Conservation (phyloP, 768 basidiomycete species). For the Xerocomus potaroensis region DNA sequence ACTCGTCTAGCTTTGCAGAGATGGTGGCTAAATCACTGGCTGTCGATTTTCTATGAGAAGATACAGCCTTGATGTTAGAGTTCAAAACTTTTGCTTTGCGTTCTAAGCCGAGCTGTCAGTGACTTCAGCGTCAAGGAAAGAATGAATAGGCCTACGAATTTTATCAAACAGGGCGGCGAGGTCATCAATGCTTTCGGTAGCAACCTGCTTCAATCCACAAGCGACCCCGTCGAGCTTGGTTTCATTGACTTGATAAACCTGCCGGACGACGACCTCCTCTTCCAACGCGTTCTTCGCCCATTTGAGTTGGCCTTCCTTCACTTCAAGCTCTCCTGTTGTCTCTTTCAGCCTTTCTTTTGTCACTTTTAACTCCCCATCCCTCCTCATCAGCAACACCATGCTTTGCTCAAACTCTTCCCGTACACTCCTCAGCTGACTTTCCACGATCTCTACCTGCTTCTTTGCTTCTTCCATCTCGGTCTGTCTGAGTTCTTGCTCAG, state of each 20-base stretch:
- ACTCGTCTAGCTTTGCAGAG: slow-evolving; percentile 54
- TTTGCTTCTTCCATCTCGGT: slow-evolving; percentile 80
- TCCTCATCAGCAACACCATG: slow-evolving; percentile 67
- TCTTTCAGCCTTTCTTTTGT: slow-evolving; percentile 53
- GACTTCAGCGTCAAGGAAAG: not conserved
- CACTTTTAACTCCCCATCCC: slow-evolving; percentile 70
- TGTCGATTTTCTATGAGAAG: slow-evolving; percentile 57
- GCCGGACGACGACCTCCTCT: slow-evolving; percentile 74
- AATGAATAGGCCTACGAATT: slow-evolving; percentile 58
- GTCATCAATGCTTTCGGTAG: slow-evolving; percentile 66
- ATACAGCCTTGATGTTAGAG: slow-evolving; percentile 63
- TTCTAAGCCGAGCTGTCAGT: slow-evolving; percentile 41
- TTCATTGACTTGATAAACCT: slow-evolving; percentile 78
- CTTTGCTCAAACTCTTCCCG: slow-evolving; percentile 92
- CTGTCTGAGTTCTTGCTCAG: slow-evolving; percentile 70
- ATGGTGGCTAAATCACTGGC: slow-evolving; percentile 50
- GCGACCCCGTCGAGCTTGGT: slow-evolving; percentile 68
- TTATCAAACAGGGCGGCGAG: slow-evolving; percentile 73
- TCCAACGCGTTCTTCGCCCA: slow-evolving; percentile 58
- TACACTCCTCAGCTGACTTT: slow-evolving; percentile 72
- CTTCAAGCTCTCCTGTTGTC: slow-evolving; percentile 48
- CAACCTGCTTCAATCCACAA: slow-evolving; percentile 56
- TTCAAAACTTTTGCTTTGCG: slow-evolving; percentile 64
- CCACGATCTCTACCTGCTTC: slow-evolving; percentile 78
- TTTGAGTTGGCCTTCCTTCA: slow-evolving; percentile 55